These are phyloP conservation scores for Orbilia quercus DNA, from an alignment of 2,329 filamentous ascomycete genomes.

Conservation along the genomic window DNA sequence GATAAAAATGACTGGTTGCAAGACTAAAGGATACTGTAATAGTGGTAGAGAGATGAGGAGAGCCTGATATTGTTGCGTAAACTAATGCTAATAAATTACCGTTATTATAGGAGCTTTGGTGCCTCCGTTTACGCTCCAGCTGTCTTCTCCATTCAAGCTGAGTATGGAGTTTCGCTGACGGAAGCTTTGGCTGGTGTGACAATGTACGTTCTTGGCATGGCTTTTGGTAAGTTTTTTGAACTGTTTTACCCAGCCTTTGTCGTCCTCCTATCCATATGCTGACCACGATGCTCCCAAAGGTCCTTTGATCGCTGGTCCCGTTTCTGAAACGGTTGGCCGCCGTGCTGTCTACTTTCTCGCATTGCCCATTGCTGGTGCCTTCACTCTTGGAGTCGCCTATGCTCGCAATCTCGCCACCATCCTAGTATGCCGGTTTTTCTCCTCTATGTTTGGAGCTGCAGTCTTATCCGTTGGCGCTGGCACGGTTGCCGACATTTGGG, in stretches of 20 bases:
- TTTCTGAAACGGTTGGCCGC: conserved; percentile 47
- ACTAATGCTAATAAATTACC: conserved; percentile 4
- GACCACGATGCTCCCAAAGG: conserved; percentile 31
- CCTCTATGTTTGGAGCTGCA: conserved; percentile 62
- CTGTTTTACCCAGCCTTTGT: not conserved
- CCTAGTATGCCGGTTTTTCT: conserved; percentile 63
- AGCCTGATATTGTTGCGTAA: no score
- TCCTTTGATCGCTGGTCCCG: conserved; percentile 58
- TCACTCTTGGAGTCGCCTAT: conserved; percentile 59
- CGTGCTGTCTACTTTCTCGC: conserved; percentile 60
- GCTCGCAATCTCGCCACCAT: conserved; percentile 60
- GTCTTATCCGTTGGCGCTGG: conserved; percentile 68
- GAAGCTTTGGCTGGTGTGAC: conserved; percentile 42
- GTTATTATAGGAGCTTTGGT: conserved; percentile 47
- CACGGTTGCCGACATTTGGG: conserved; percentile 67
- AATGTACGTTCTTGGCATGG: conserved; percentile 52
- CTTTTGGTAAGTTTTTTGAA: conserved; percentile 33
- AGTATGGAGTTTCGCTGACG: conserved; percentile 25
- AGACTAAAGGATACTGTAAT: no score
- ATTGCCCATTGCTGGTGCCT: conserved; percentile 59
- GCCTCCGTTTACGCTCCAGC: conserved; percentile 51
- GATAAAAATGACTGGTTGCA: no score
- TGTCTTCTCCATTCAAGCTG: conserved; percentile 37
- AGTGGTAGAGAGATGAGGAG: no score
- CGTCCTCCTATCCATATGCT: not conserved